Percentiles rank a stretch among this genome's conserved stretches.
Evolutionary conservation across 202 grass and related monocot genomes (phyloP).

Genomic region (Miscanthus sacchariflorus): DNA sequence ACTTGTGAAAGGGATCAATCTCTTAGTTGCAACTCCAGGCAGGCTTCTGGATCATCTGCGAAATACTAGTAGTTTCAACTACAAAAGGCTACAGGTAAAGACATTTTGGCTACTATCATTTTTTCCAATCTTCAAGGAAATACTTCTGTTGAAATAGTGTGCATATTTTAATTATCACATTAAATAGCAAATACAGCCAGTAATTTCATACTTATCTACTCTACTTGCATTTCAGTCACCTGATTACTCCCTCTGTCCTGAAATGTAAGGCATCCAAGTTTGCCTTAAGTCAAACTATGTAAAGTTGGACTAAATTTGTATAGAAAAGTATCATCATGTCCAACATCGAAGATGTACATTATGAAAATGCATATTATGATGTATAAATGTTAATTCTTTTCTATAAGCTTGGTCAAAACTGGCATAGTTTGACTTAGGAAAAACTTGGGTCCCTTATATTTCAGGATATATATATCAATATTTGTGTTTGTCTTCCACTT

Average conservation of each 20-base stretch:
- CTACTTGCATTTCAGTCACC: not conserved
- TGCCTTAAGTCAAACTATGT: too few relatives aligned
- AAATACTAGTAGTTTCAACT: constrained; percentile 74
- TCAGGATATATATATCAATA: not conserved
- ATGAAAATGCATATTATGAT: too few relatives aligned
- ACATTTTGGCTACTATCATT: not conserved
- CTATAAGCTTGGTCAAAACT: too few relatives aligned
- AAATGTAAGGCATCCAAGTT: too few relatives aligned
- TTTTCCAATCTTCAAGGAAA: too few relatives aligned
- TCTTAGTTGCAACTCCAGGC: constrained; percentile 86
- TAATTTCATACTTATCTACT: not conserved
- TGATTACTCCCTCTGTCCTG: not conserved
- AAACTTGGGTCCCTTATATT: too few relatives aligned
- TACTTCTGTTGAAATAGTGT: too few relatives aligned
- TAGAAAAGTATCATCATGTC: too few relatives aligned
- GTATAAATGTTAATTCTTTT: too few relatives aligned
- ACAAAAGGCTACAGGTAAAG: constrained; percentile 68
- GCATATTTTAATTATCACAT: not conserved
- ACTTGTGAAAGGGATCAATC: constrained; percentile 72
- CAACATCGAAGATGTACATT: too few relatives aligned
- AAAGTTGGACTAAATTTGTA: too few relatives aligned
- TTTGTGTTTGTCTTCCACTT: not conserved
- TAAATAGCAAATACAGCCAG: not conserved
- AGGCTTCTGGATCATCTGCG: constrained; percentile 90
- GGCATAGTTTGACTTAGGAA: too few relatives aligned